These are phyloP conservation scores for Sisymbrium altissimum DNA, from an alignment of 345 rosid genomes.

Conservation along the genomic window DNA sequence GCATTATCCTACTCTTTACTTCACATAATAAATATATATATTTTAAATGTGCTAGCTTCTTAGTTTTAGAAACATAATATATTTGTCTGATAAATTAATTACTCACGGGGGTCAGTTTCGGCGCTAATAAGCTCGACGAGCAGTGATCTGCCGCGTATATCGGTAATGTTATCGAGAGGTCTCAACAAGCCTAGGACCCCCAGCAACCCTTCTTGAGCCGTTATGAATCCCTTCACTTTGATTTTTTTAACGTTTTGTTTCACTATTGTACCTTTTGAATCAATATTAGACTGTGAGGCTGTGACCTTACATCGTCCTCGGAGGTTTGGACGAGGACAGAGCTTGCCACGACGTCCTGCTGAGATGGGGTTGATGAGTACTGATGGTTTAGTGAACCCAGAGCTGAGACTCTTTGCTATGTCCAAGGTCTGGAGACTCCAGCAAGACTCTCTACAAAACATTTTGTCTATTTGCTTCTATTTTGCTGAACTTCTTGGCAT, in stretches of 20 bases:
- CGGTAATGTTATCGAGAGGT: slow-evolving; percentile 14
- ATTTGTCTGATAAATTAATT: background rate
- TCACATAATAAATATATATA: background rate
- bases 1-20: background rate
- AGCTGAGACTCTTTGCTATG: slow-evolving; percentile 5
- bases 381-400: slow-evolving; percentile 18
- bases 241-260: background rate
- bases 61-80: background rate
- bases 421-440: slow-evolving; percentile 16
- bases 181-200: background rate
- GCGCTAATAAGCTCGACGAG: slow-evolving; percentile 26
- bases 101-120: slow-evolving; percentile 10
- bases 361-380: background rate
- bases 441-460: slow-evolving; percentile 23
- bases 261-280: background rate
- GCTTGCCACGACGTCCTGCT: background rate
- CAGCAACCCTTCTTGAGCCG: slow-evolving; percentile 9
- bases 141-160: slow-evolving; percentile 19
- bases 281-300: slow-evolving; percentile 13
- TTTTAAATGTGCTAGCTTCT: background rate
- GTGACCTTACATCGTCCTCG: slow-evolving; percentile 19
- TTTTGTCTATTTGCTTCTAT: background rate
- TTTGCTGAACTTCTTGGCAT: background rate
- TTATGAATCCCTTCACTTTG: slow-evolving; percentile 25
- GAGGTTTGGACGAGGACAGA: background rate